Conservation (phyloP, 2,329 filamentous ascomycete species). For the Penicillium sp. region DNA sequence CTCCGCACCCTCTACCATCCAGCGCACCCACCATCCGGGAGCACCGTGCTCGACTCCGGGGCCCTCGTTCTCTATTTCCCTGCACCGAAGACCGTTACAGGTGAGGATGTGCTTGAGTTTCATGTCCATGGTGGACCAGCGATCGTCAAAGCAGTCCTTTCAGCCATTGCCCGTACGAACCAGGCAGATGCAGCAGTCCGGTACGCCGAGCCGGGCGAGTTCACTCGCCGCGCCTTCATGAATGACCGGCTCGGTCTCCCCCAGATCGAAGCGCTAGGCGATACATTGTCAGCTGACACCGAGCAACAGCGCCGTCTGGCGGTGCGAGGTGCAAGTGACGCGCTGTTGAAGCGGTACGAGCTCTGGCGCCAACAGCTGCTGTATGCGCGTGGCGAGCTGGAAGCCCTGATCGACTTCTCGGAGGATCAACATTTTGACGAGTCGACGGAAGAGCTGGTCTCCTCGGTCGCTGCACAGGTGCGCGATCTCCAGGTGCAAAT, state of each 20-base stretch:
- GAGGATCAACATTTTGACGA: slow-evolving; percentile 98
- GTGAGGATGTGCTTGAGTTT: slow-evolving; percentile 86
- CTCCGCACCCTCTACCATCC: slow-evolving; percentile 72
- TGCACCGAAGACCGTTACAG: slow-evolving; percentile 76
- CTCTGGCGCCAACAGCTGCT: slow-evolving; percentile 74
- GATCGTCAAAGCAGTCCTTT: slow-evolving; percentile 79
- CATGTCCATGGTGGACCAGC: slow-evolving; percentile 93
- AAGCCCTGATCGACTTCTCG: slow-evolving; percentile 94
- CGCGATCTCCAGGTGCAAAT: slow-evolving; percentile 61
- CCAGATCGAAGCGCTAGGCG: slow-evolving; percentile 68
- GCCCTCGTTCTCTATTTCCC: slow-evolving; percentile 83
- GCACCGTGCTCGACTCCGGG: slow-evolving; percentile 65
- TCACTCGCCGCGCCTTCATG: slow-evolving; percentile 86
- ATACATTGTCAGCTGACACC: slow-evolving; percentile 65
- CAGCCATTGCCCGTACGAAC: slow-evolving; percentile 61
- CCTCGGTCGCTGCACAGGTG: slow-evolving; percentile 66
- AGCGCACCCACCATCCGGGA: slow-evolving; percentile 31
- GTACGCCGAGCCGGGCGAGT: slow-evolving; percentile 92
- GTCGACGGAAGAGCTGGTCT: slow-evolving; percentile 68
- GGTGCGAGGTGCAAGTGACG: slow-evolving; percentile 70
- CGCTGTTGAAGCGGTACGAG: slow-evolving; percentile 74
- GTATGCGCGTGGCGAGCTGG: slow-evolving; percentile 81
- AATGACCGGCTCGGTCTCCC: slow-evolving; percentile 82
- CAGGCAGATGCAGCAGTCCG: slow-evolving; percentile 53
- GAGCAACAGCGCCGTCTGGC: slow-evolving; percentile 90